Conservation (phyloP, 2,329 filamentous ascomycete species). For the Penicillium corylophilum region DNA sequence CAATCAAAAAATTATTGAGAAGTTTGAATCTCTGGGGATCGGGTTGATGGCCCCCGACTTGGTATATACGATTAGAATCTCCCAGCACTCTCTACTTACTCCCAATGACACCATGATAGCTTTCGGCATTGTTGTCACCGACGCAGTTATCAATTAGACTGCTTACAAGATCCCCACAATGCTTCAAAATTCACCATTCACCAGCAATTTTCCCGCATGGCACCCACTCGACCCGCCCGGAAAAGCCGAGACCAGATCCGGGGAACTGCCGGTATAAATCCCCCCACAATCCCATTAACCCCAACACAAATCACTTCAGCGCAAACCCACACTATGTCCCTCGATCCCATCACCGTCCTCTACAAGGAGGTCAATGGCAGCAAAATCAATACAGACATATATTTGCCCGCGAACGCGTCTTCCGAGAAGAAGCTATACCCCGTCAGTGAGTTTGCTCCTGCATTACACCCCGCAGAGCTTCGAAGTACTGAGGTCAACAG, state of each 20-base stretch:
- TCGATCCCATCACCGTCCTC: constrained; percentile 16
- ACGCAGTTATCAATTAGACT: too few species aligned
- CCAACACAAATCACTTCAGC: background rate
- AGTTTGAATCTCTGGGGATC: too few species aligned
- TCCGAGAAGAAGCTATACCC: constrained; percentile 20
- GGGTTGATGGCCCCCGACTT: too few species aligned
- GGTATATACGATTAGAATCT: too few species aligned
- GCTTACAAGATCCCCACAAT: background rate
- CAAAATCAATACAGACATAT: constrained; percentile 28
- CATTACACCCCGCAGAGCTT: background rate
- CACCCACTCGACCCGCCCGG: constrained; percentile 4
- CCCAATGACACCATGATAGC: too few species aligned
- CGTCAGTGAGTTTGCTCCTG: constrained; percentile 18
- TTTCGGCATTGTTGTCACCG: too few species aligned
- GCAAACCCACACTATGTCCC: constrained; percentile 6
- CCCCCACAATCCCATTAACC: background rate
- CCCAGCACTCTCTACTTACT: too few species aligned
- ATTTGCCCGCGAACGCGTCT: constrained; percentile 19
- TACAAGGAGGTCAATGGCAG: constrained; percentile 26
- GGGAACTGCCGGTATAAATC: constrained; percentile 4
- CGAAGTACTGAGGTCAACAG: constrained; percentile 19
- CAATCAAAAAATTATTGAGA: too few species aligned
- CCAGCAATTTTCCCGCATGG: background rate
- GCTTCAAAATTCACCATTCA: background rate
- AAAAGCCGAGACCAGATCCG: constrained; percentile 11